A percentile compares a stretch with the other conserved stretches of the same genome.
Conservation (phyloP, 768 basidiomycete species). For the Austroboletus festivus region DNA sequence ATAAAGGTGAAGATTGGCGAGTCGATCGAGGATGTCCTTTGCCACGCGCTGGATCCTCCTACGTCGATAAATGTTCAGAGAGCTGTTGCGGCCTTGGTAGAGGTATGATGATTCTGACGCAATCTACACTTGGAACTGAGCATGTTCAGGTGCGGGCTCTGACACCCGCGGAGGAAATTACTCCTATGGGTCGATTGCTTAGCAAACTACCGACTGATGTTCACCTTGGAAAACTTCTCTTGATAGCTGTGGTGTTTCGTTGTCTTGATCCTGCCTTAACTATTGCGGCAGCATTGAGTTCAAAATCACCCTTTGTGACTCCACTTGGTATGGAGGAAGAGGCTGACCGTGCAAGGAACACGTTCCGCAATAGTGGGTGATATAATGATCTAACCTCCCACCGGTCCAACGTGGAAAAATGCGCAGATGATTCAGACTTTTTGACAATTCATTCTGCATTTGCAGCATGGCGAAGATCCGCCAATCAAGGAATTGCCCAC, state of each 20-base stretch:
- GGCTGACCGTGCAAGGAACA: conserved; percentile 77
- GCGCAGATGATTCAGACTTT: conserved; percentile 89
- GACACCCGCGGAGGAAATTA: conserved; percentile 84
- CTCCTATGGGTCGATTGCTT: conserved; percentile 86
- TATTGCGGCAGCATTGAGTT: conserved; percentile 88
- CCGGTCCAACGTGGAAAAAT: conserved; percentile 1
- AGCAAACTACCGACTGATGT: conserved; percentile 95
- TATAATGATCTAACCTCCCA: neutral
- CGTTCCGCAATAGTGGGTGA: conserved; percentile 69
- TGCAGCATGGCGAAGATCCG: conserved; percentile 75
- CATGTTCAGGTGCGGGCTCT: conserved; percentile 72
- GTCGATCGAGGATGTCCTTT: conserved; percentile 88
- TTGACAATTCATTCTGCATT: conserved; percentile 91
- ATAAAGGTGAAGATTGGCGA: conserved; percentile 83
- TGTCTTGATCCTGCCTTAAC: conserved; percentile 97
- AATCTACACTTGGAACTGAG: neutral
- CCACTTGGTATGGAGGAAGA: conserved; percentile 86
- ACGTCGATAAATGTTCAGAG: conserved; percentile 81
- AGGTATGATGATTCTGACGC: conserved; percentile 43
- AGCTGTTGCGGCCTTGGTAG: conserved; percentile 87
- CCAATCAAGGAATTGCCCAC: conserved; percentile 56
- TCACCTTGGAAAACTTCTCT: conserved; percentile 89
- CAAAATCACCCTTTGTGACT: conserved; percentile 89
- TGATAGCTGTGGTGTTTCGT: conserved; percentile 78
- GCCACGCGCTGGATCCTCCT: conserved; percentile 87